A percentile compares a stretch with the other conserved stretches of the same genome.
These are phyloP conservation scores for Globisporangium recalcitrans DNA, from an alignment of 352 stramenopile species.

Conservation along the genomic window DNA sequence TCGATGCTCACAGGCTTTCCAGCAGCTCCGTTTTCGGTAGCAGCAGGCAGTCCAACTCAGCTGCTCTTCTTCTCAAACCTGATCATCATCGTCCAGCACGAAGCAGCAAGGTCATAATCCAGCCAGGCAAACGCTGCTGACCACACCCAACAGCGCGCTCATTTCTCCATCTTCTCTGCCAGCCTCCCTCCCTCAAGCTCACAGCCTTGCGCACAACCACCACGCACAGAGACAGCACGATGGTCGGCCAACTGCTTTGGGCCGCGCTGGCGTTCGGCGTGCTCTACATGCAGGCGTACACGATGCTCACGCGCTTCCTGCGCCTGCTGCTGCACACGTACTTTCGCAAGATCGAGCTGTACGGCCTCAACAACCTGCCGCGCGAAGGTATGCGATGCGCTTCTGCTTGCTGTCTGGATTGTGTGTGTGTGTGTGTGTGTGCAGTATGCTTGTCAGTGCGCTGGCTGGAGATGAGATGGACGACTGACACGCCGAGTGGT, in stretches of 20 bases:
- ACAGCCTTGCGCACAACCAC: neutral
- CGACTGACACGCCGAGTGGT: too few relatives aligned
- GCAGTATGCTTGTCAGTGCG: neutral
- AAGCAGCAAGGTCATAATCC: neutral
- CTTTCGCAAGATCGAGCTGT: slow-evolving; percentile 75
- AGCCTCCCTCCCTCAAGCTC: neutral
- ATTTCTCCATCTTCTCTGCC: slow-evolving; percentile 11
- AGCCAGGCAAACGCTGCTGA: too few relatives aligned
- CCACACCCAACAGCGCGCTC: neutral
- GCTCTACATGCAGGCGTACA: slow-evolving; percentile 50
- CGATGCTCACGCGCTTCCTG: slow-evolving; percentile 58
- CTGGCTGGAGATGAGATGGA: too few relatives aligned
- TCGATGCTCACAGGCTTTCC: neutral
- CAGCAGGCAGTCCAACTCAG: neutral
- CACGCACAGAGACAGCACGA: neutral
- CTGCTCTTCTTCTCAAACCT: slow-evolving; percentile 1
- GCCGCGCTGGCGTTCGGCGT: slow-evolving; percentile 40
- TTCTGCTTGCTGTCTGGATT: too few relatives aligned
- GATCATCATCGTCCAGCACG: neutral
- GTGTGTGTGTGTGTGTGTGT: neutral
- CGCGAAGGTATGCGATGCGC: slow-evolving; percentile 55
- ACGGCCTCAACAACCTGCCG: slow-evolving; percentile 74
- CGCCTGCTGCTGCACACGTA: slow-evolving; percentile 66
- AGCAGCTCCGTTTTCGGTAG: neutral
- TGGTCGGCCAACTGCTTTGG: slow-evolving; percentile 34